Evolutionary conservation across 805 yeast species (phyloP).

Genomic region (Wickerhamiella australiensis): DNA sequence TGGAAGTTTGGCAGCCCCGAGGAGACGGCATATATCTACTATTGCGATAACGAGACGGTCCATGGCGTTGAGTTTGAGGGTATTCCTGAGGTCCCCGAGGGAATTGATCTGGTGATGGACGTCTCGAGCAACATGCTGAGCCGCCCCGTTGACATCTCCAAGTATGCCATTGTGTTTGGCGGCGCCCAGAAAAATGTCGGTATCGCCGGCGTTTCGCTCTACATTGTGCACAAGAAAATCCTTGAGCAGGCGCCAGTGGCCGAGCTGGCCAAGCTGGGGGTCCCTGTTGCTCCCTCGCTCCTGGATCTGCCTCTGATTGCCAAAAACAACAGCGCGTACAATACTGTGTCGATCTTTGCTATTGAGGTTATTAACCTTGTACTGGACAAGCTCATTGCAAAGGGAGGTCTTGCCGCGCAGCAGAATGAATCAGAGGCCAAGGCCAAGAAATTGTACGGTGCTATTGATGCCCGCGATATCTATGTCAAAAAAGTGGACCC

Average conservation of each 20-base stretch:
- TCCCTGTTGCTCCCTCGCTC: conserved; percentile 84
- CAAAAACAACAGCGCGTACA: conserved; percentile 82
- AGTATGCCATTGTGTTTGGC: conserved; percentile 83
- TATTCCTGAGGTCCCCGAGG: conserved; percentile 44
- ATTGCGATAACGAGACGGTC: conserved; percentile 96
- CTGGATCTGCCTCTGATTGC: conserved; percentile 78
- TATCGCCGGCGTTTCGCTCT: conserved; percentile 85
- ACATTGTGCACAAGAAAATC: conserved; percentile 73
- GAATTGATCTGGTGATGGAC: conserved; percentile 80
- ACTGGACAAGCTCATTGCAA: conserved; percentile 43
- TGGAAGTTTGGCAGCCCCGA: conserved; percentile 49
- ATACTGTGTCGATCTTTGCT: conserved; percentile 90
- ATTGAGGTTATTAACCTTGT: conserved; percentile 76
- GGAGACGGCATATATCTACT: conserved; percentile 75
- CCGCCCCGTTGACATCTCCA: conserved; percentile 62
- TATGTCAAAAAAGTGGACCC: conserved; percentile 56
- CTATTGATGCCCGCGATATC: conserved; percentile 48
- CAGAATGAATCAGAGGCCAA: conserved; percentile 47
- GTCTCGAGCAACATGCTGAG: conserved; percentile 89
- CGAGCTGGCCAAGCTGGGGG: conserved; percentile 42
- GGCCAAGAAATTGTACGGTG: conserved; percentile 49
- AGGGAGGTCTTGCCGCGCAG: conserved; percentile 65
- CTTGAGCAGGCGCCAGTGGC: conserved; percentile 50
- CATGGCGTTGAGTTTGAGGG: conserved; percentile 79
- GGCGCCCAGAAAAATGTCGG: conserved; percentile 99